A percentile compares a stretch with the other conserved stretches of the same genome.
Evolutionary conservation across 805 yeast species (phyloP).

Genomic region (Citeromyces nyonsensis): DNA sequence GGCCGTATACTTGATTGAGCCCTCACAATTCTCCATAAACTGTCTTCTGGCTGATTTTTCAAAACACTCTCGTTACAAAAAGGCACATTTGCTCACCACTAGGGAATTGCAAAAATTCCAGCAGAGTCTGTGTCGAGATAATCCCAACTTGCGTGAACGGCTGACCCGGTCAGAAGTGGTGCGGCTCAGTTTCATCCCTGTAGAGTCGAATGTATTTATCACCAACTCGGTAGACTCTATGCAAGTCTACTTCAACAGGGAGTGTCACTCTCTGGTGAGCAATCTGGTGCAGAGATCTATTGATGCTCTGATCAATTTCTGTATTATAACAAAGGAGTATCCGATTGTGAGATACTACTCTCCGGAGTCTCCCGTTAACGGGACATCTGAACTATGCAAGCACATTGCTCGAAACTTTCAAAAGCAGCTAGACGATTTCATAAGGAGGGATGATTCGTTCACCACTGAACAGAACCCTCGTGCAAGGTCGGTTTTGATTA

Average conservation of each 20-base stretch:
- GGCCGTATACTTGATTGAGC: conserved; percentile 70
- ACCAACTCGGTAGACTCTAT: conserved; percentile 44
- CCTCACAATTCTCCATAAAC: conserved; percentile 48
- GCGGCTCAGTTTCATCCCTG: conserved; percentile 39
- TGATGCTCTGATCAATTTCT: conserved; percentile 48
- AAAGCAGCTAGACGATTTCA: conserved; percentile 55
- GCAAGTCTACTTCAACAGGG: conserved; percentile 55
- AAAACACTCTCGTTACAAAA: conserved; percentile 51
- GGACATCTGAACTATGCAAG: conserved; percentile 46
- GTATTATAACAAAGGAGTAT: conserved; percentile 73
- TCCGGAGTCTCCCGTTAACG: conserved; percentile 28
- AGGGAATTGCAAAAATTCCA: conserved; percentile 29
- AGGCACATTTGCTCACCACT: conserved; percentile 57
- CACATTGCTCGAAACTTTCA: conserved; percentile 66
- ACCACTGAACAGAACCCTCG: conserved; percentile 34
- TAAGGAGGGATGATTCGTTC: conserved; percentile 50
- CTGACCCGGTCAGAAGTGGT: conserved; percentile 11
- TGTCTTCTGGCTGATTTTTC: conserved; percentile 69
- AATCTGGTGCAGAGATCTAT: conserved; percentile 46
- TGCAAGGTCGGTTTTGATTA: conserved; percentile 59
- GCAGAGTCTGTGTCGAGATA: conserved; percentile 5
- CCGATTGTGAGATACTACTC: conserved; percentile 73
- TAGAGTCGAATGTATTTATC: conserved; percentile 60
- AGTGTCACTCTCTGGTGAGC: conserved; percentile 46
- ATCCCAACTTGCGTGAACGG: conserved; percentile 8